Conservation (phyloP, 1,139 yeast species). For the Eremothecium sinecaudum region DNA sequence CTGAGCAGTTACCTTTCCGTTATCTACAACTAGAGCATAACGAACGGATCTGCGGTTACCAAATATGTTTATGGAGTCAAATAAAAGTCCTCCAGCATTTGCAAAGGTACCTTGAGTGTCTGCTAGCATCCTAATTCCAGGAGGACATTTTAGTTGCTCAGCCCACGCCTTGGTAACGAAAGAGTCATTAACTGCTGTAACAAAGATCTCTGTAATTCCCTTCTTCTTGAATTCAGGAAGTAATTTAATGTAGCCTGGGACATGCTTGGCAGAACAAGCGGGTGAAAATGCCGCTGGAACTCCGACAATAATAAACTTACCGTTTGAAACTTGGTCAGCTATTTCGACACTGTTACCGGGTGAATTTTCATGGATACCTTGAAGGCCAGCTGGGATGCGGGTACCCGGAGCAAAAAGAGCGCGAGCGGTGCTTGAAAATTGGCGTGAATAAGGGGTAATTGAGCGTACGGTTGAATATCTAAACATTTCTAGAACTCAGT, state of each 20-base stretch:
- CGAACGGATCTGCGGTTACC: constrained; percentile 71
- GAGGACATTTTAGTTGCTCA: constrained; percentile 37
- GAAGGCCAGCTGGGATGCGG: constrained; percentile 42
- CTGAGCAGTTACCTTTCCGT: constrained; percentile 56
- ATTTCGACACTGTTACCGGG: constrained; percentile 60
- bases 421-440: constrained; percentile 18
- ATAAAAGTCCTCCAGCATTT: constrained; percentile 50
- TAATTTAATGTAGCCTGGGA: constrained; percentile 63
- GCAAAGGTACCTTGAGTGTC: constrained; percentile 71
- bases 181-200: constrained; percentile 77
- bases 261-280: constrained; percentile 68
- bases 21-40: constrained; percentile 64
- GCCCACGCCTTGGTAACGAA: constrained; percentile 81
- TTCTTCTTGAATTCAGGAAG: constrained; percentile 47
- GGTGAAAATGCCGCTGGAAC: constrained; percentile 92
- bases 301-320: constrained; percentile 57
- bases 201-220: constrained; percentile 52
- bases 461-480: too few relatives aligned
- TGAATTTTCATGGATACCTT: constrained; percentile 48
- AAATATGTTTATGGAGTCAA: constrained; percentile 54
- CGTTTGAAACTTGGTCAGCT: constrained; percentile 40
- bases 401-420: constrained; percentile 43
- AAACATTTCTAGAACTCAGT: too few relatives aligned
- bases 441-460: constrained; percentile 2
- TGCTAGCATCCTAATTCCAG: constrained; percentile 46